Conservation (phyloP, 1,139 yeast species). For the Magnusiomyces suaveolens region DNA sequence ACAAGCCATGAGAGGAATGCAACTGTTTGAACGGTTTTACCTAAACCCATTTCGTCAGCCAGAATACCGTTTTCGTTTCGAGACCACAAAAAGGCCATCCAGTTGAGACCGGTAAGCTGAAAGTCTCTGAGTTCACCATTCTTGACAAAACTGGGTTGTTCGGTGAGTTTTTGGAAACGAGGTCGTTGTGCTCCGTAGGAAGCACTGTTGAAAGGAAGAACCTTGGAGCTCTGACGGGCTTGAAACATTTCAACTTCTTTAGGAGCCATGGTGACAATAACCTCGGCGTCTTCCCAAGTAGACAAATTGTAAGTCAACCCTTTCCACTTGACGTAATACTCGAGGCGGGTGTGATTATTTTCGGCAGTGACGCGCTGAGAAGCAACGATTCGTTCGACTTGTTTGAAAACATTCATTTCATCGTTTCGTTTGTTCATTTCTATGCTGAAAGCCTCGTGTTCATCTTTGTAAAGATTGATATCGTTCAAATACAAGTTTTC, state of each 20-base stretch:
- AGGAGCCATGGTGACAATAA: constrained; percentile 77
- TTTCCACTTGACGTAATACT: constrained; percentile 88
- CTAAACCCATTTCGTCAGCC: constrained; percentile 99
- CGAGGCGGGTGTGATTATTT: constrained; percentile 57
- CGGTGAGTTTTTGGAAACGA: constrained; percentile 71
- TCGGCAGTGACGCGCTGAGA: constrained; percentile 59
- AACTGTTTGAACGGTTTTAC: constrained; percentile 96
- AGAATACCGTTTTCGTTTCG: constrained; percentile 94
- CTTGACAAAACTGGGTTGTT: constrained; percentile 84
- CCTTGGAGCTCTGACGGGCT: constrained; percentile 69
- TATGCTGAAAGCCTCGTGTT: constrained; percentile 84
- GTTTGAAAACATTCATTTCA: constrained; percentile 71
- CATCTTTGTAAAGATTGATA: constrained; percentile 70
- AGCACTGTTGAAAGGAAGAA: constrained; percentile 73
- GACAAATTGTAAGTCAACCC: constrained; percentile 89
- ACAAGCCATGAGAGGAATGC: constrained; percentile 90
- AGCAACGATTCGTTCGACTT: constrained; percentile 83
- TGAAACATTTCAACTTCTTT: constrained; percentile 77
- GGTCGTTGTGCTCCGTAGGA: constrained; percentile 65
- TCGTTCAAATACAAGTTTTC: constrained; percentile 73
- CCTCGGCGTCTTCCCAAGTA: constrained; percentile 93
- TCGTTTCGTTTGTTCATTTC: constrained; percentile 79
- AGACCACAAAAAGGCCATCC: constrained; percentile 99
- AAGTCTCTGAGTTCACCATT: constrained; percentile 92
- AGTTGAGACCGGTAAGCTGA: constrained; percentile 93